Base-by-base conservation (phyloP, 2,329 filamentous ascomycete genomes). In the Metarhizium anisopliae region DNA sequence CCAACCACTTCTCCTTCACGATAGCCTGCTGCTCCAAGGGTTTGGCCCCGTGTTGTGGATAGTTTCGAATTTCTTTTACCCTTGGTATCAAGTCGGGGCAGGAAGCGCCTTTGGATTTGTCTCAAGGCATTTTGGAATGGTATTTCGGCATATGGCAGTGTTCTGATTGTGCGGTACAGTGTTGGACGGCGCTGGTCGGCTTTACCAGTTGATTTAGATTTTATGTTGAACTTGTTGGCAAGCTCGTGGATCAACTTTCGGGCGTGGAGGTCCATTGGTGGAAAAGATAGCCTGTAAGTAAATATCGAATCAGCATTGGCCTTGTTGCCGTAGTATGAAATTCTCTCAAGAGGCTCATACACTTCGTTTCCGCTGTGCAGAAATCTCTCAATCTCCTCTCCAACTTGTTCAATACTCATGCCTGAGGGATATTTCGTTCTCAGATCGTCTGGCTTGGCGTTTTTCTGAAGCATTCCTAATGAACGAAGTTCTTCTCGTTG, bases 1-100 rank as follows among this genome's bases (percentile, higher is more conserved):
- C 93, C 94, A 2, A 97, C 91, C 32, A 95, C 76, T 61, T 97
- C 92, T 18, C 94, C 94, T 64, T 97, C 89, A 58, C 81, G 82
- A 62, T 94, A 90, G 2, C 77, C 78, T 4, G 65, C 59, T 8
- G 64, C 63, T 2, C 60, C 58, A 25, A 61, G 43, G 18, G 57
- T 63, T 6, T 25, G 32, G 20, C 58, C 47, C 29, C 64, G 59
- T 11, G 52, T 54, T 20, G 59, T 67, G 64, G 59, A 63, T 55
- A 51, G 66, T 65, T 55, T 60, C 16, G 69, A 65, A 47, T 64
- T 68, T 62, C 61, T 67, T 67, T 59, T 77, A 55, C 61, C 63
- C 38, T 61, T 70, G 58, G 64, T 64, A 59, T 84, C 78, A 36
- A 77, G 70, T 1, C 81, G 76, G 25, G 77, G 76, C 58, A 87